Evolutionary conservation across 495 filamentous ascomycete species (phyloP), one percentile per base, ranked within the genome.

Genomic region (Penicillium goetzii): DNA sequence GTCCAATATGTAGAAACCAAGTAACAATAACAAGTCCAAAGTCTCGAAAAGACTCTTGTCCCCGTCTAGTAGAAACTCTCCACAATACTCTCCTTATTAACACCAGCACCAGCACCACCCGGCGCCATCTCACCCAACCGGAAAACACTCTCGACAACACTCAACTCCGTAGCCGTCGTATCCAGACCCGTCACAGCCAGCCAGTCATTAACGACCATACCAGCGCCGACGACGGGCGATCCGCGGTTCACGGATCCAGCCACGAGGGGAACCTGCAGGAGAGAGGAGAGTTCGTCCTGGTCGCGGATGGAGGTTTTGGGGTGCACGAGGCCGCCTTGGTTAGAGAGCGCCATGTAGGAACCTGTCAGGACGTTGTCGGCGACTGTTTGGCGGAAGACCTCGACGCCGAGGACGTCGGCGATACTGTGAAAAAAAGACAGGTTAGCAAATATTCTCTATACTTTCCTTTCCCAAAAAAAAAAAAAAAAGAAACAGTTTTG

Each of bases 141-240:
- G 78, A 99, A 99, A 53, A 99, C 93, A 68, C 87, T 92, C 84
- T 99, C 95, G 40, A 99, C 85, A 63, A 99, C 95, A 69, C 91
- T 96, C 72, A 99, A 78, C 80, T 99, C 95, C 8, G 95, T 97
- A 12, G 95, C 95, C 26, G 95, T 99, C 15, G 95, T 99, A 73
- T 98, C 96, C 50, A 97, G 79, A 11, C 95, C 92, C 3, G 93
- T 96, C n/a, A 99, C 91, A 10, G 95, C 96, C 78, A 98, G 85
- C 95, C 95, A 98, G 81, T 99, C 95, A 73, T 99, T 99, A 59
- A 99, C 95, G 11, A 99, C 95, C 92, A 98, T 97, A 26, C 95
- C 95, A 12, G 95, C 95, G 26, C 95, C 95, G 33, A 99, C 92
- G n/a, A 98, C 93, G 45, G 91, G 86, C 63, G 86, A 90, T 36